phyloP scores from a whole-genome alignment of 2,329 filamentous ascomycete species.

The Trichoderma sp. region DNA sequence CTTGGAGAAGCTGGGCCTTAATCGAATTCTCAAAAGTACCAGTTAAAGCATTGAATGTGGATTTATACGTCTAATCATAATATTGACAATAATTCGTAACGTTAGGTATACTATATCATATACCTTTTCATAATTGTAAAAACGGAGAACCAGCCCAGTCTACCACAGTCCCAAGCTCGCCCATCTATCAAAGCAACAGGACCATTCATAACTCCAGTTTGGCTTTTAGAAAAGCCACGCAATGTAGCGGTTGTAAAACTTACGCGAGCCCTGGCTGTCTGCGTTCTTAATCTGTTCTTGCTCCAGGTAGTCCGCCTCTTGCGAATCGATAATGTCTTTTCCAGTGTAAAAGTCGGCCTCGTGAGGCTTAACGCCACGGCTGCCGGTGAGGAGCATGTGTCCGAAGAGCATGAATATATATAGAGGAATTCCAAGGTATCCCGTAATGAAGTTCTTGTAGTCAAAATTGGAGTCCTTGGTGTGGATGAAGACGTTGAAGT shows the following conservation, averaged over 20 bases:
- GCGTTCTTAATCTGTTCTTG: conserved; percentile 39
- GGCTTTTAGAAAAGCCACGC: conserved; percentile 44
- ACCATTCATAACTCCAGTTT: background rate
- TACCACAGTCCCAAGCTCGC: background rate
- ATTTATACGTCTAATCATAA: conserved; percentile 1
- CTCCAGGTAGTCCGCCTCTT: conserved; percentile 70
- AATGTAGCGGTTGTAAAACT: conserved; percentile 46
- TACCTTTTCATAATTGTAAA: background rate
- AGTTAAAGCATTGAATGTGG: background rate
- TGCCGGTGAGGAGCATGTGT: conserved; percentile 63
- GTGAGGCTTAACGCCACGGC: conserved; percentile 57
- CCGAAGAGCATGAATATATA: conserved; percentile 72
- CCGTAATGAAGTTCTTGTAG: conserved; percentile 77
- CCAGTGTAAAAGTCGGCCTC: conserved; percentile 72
- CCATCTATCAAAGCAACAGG: background rate
- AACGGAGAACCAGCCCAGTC: background rate
- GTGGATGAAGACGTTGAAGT: conserved; percentile 71
- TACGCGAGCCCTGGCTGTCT: conserved; percentile 36
- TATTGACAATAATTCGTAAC: background rate
- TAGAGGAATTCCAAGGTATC: conserved; percentile 75
- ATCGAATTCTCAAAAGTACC: background rate
- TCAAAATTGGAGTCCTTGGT: conserved; percentile 60
- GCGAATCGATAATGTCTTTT: conserved; percentile 73
- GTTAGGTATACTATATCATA: background rate
- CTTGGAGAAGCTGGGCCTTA: background rate